Evolutionary conservation across 768 basidiomycete genomes (phyloP), one percentile per base, ranked within the genome.

Genomic region (Leccinellum albellum): DNA sequence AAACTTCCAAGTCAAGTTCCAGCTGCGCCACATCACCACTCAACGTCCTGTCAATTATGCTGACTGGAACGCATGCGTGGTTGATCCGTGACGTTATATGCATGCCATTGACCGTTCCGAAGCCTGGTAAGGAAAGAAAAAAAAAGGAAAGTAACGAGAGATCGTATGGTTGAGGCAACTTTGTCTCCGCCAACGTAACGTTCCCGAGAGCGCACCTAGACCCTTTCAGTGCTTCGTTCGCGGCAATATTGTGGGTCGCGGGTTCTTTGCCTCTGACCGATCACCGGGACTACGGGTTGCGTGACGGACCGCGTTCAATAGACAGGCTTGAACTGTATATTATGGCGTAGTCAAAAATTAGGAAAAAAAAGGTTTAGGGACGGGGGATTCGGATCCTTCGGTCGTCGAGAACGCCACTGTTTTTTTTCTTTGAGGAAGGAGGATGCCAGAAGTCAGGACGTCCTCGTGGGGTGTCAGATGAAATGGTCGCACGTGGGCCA

Each of bases 401-500:
- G 20, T 12, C 8, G 5, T 45, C 13, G 44, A 28, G 4, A 3
- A 31, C 20, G 29, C 20, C 17, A 49, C 23, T 50, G 8, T 35
- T 17, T 35, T 37, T 3, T 35, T n/a, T 37, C 12, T 26, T 33
- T 20, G 8, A 13, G n/a, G 17, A 26, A 6, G 28, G 37, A 3
- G 37, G 37, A n/a, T 40, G 37, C 37, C 37, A 42, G n/a, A n/a
- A 12, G n/a, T 40, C n/a, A n/a, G 10, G 37, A 12, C n/a, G 17
- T 42, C 62, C 62, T 54, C 61, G 53, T 64, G 61, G 52, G 28
- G 45, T n/a, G 51, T 62, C 63, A 57, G 60, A 29, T 53, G 59
- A 13, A n/a, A 47, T 17, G 17, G 46, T 10, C 48, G 13, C 48
- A 26, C 48, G 40, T 42, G 40, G 40, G 37, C 9, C 37, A 37